phyloP scores from a whole-genome alignment of 306 rosid species.

The Prunus dulcis region DNA sequence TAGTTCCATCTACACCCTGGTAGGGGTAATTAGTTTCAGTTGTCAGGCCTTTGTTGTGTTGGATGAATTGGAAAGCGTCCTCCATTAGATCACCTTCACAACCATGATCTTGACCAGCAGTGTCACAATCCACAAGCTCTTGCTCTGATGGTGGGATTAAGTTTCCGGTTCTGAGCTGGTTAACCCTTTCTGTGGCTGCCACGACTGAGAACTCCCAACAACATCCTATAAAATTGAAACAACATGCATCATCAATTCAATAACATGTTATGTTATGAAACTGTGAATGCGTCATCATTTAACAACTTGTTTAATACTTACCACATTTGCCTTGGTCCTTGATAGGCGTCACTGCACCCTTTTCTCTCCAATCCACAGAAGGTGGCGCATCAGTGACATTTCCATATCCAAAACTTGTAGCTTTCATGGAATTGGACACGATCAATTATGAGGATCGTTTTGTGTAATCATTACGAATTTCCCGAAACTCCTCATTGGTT shows the following conservation, averaged over 20 bases:
- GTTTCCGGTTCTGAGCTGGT: constrained; percentile 9
- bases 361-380: constrained; percentile 32
- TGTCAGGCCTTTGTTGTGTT: constrained; percentile 25
- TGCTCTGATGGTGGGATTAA: constrained; percentile 34
- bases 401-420: constrained; percentile 32
- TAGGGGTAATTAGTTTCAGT: constrained; percentile 38
- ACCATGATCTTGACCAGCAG: constrained; percentile 29
- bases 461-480: constrained; percentile 30
- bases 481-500: constrained; percentile 36
- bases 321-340: constrained; percentile 41
- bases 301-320: constrained; percentile 2
- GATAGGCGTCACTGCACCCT: constrained; percentile 36
- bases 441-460: background rate
- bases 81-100: constrained; percentile 39
- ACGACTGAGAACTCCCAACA: constrained; percentile 44
- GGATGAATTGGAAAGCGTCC: constrained; percentile 38
- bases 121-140: constrained; percentile 48
- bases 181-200: constrained; percentile 38
- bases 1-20: constrained; percentile 23
- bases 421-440: constrained; percentile 28
- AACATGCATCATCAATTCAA: background rate
- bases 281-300: background rate
- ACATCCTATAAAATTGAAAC: constrained; percentile 7
- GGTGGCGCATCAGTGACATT: constrained; percentile 28
- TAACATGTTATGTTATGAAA: background rate